Evolutionary conservation across 2,329 filamentous ascomycete species (phyloP), one percentile per base, ranked within the genome.

Genomic region (Fusarium virguliforme): DNA sequence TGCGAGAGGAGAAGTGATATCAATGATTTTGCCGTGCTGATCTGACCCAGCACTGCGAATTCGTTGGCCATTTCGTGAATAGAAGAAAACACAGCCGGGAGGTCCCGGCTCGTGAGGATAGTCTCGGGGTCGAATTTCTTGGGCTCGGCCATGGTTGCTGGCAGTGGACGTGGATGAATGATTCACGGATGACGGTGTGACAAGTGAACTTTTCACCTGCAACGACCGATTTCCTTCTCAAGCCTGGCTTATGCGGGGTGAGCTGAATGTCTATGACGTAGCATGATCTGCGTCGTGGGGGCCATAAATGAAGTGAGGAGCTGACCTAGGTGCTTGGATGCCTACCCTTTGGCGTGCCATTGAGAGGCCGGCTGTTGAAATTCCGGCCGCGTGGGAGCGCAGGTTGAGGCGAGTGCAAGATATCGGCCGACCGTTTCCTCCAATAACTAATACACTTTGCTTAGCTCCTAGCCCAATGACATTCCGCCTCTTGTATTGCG

Each of bases 1-100:
- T 74, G 53, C 1, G 53, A 48, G 24, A 74, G 70, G 10, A 74
- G 55, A 6, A 75, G 63, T 32, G 72, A 73, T 15, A 68, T 51
- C 24, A 74, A 6, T 6, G 9, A 37, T 53, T 57, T 65, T 8
- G 64, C 51, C 1, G 53, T 75, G 24, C 53, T 24, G 6, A 74
- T 61, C 3, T 67, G 58, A 7, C 72, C 72, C 3, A 74, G 40
- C 5, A 72, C 60, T 22, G 68, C 71, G 28, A 75, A 75, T 15
- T 75, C 70, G 15, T 64, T 37, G 1, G 73, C 72, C 18, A 75
- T 37, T 13, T 53, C 32, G 1, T 38, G 28, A 1, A 74, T 30
- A n/a, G 63, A 62, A 4, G 3, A 10, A 10, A 73, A 75, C 4
- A 73, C 38, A 5, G 35, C 26, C 8, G 41, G 32, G 3, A 75